These are phyloP conservation scores for Pleurostoma richardsiae DNA, from an alignment of 2,329 filamentous ascomycete genomes.

Conservation along the genomic window DNA sequence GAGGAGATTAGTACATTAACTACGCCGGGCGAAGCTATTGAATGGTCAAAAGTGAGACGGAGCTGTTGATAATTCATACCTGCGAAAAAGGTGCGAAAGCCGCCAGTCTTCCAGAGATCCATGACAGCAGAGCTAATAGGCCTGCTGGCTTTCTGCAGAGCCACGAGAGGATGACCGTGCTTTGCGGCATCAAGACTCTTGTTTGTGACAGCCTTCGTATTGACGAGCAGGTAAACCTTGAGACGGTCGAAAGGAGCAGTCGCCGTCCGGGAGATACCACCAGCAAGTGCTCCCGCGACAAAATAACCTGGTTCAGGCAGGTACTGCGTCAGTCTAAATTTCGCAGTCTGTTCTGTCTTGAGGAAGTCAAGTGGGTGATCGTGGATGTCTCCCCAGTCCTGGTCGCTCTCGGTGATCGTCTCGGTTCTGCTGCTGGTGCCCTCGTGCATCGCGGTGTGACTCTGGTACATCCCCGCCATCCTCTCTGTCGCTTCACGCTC, in stretches of 20 bases:
- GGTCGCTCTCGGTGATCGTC: not conserved
- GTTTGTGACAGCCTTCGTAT: constrained; percentile 60
- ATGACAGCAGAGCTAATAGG: constrained; percentile 70
- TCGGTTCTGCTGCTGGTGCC: not conserved
- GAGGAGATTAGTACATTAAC: constrained; percentile 1
- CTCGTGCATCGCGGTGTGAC: not conserved
- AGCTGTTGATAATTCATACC: constrained; percentile 49
- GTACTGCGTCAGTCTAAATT: constrained; percentile 58
- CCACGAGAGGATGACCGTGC: constrained; percentile 61
- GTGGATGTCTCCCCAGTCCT: constrained; percentile 9
- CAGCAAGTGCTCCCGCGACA: constrained; percentile 88
- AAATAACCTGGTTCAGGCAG: constrained; percentile 95
- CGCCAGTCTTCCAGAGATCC: constrained; percentile 81
- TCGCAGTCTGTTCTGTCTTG: constrained; percentile 29
- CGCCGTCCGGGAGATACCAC: constrained; percentile 89
- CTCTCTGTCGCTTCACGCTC: not conserved
- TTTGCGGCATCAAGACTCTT: constrained; percentile 63
- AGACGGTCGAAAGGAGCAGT: constrained; percentile 95
- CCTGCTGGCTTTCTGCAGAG: constrained; percentile 58
- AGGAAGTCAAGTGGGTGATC: constrained; percentile 20
- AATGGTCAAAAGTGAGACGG: too few relatives aligned
- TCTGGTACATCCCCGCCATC: not conserved
- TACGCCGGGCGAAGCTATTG: too few relatives aligned
- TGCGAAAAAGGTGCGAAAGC: constrained; percentile 84
- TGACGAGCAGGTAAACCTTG: constrained; percentile 95